These are phyloP conservation scores for Xylaria sp. DNA, from an alignment of 2,329 filamentous ascomycete species.

Conservation along the genomic window DNA sequence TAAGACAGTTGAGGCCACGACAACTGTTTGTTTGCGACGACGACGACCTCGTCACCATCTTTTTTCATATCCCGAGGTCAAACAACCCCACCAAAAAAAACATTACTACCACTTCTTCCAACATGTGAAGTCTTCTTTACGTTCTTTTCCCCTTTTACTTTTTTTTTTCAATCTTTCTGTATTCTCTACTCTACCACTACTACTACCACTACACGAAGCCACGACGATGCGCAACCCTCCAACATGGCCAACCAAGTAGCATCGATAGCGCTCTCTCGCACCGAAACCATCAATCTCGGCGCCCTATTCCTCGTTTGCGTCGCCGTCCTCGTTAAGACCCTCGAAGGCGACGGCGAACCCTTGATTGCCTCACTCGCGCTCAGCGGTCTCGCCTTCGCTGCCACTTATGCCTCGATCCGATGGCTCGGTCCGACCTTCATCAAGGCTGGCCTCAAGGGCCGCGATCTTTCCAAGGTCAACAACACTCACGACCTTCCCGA, in stretches of 20 bases:
- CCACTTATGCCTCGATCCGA: slow-evolving; percentile 85
- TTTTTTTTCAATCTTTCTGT: neutral
- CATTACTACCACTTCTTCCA: slow-evolving; percentile 13
- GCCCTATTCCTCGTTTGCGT: slow-evolving; percentile 75
- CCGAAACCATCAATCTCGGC: slow-evolving; percentile 67
- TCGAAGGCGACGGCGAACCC: slow-evolving; percentile 84
- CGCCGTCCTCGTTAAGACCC: slow-evolving; percentile 81
- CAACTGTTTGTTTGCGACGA: slow-evolving; percentile 29
- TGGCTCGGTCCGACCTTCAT: slow-evolving; percentile 95
- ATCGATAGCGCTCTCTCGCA: slow-evolving; percentile 59
- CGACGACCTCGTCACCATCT: slow-evolving; percentile 4
- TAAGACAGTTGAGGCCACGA: slow-evolving; percentile 39
- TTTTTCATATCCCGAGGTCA: neutral
- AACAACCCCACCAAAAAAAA: slow-evolving; percentile 30
- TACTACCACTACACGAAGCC: neutral
- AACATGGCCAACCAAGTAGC: slow-evolving; percentile 46
- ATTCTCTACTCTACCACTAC: neutral
- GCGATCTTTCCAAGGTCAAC: slow-evolving; percentile 82
- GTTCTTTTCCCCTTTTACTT: slow-evolving; percentile 2
- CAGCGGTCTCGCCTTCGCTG: slow-evolving; percentile 83
- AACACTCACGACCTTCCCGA: slow-evolving; percentile 74
- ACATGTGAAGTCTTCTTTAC: slow-evolving; percentile 27
- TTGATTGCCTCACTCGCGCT: slow-evolving; percentile 89
- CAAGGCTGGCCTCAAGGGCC: slow-evolving; percentile 86
- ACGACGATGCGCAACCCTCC: slow-evolving; percentile 32